These are phyloP conservation scores for Penicillium simplicissimum DNA, from an alignment of 495 filamentous ascomycete genomes.

Conservation along the genomic window DNA sequence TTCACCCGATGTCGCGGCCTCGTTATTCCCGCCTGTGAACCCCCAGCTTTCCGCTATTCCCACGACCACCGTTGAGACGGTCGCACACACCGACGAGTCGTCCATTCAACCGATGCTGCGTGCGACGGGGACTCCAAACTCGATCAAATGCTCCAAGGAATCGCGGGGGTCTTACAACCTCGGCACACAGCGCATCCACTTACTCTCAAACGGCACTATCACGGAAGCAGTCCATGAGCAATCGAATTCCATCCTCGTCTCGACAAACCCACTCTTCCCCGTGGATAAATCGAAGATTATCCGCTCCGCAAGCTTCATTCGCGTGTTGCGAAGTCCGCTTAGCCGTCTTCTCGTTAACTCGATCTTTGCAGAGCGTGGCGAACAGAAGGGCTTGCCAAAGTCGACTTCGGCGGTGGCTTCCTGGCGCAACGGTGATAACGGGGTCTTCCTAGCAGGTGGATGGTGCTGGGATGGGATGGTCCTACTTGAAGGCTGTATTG, in stretches of 20 bases:
- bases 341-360: slow-evolving; percentile 37
- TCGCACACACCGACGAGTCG: slow-evolving; percentile 8
- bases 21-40: slow-evolving; percentile 26
- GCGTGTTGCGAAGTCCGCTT: slow-evolving; percentile 33
- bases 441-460: slow-evolving; percentile 54
- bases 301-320: slow-evolving; percentile 30
- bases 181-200: slow-evolving; percentile 23
- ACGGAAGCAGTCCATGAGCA: slow-evolving; percentile 43
- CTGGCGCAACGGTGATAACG: slow-evolving; percentile 53
- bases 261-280: slow-evolving; percentile 34
- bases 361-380: slow-evolving; percentile 29
- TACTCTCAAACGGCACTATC: slow-evolving; percentile 26
- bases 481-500: slow-evolving; percentile 57
- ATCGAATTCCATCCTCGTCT: slow-evolving; percentile 32
- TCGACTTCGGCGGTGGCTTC: background rate
- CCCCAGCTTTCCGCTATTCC: slow-evolving; percentile 8
- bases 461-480: slow-evolving; percentile 71
- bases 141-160: background rate
- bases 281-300: slow-evolving; percentile 34
- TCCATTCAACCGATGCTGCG: slow-evolving; percentile 10
- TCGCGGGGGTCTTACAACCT: background rate
- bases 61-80: slow-evolving; percentile 8
- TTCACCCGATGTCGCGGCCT: slow-evolving; percentile 41
- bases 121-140: slow-evolving; percentile 2
- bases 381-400: too few relatives aligned